phyloP scores from a whole-genome alignment of 768 basidiomycete species.

The Chalciporus piperatus region DNA sequence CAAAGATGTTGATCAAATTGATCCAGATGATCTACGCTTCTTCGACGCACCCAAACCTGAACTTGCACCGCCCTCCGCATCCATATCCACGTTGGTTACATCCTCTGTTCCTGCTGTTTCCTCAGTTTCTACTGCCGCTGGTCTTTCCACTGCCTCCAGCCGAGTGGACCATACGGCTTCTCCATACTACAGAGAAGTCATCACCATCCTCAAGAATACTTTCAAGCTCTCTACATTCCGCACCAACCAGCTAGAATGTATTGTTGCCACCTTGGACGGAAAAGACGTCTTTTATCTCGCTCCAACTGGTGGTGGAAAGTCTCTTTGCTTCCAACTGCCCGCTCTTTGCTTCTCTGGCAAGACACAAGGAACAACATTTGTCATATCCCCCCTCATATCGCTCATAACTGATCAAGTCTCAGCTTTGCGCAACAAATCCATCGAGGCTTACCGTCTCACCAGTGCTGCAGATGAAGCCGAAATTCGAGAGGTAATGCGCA shows the following conservation, averaged over 20 bases:
- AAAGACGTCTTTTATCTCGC: constrained; percentile 92
- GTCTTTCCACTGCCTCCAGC: neutral
- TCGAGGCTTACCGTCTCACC: constrained; percentile 71
- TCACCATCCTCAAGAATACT: constrained; percentile 30
- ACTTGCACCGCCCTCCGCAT: constrained; percentile 5
- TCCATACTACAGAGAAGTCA: constrained; percentile 29
- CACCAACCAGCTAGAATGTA: constrained; percentile 81
- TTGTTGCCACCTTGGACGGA: constrained; percentile 74
- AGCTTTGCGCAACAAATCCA: constrained; percentile 56
- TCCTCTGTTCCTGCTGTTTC: constrained; percentile 12
- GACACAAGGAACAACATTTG: constrained; percentile 81
- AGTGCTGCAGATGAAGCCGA: constrained; percentile 46
- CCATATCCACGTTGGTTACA: constrained; percentile 2
- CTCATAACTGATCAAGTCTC: constrained; percentile 89
- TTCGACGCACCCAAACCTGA: constrained; percentile 12
- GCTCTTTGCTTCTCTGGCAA: constrained; percentile 72
- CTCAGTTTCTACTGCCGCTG: neutral
- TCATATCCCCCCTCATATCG: constrained; percentile 84
- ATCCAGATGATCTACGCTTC: constrained; percentile 16
- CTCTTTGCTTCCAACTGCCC: constrained; percentile 86
- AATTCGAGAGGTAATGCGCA: constrained; percentile 39
- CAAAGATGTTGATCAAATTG: constrained; percentile 39
- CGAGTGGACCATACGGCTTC: constrained; percentile 33
- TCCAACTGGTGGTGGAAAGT: constrained; percentile 95
- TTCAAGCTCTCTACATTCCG: constrained; percentile 75